Evolutionary conservation across 1,284 basidiomycete genomes (phyloP), one percentile per base, ranked within the genome.

Genomic region (Uromyces viciae-fabae): DNA sequence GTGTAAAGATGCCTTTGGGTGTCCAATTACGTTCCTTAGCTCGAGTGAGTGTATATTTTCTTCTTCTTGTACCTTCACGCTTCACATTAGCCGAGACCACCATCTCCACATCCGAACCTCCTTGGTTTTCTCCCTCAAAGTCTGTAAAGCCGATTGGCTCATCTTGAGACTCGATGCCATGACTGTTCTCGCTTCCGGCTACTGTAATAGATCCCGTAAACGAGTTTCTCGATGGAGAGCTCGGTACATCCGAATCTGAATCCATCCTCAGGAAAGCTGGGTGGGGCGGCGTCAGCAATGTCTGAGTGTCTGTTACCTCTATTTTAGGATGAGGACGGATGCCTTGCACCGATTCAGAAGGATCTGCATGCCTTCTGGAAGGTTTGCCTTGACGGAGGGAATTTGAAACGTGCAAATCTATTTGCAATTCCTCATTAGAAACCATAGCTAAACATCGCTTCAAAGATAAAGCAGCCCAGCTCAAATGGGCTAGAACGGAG

Each of bases 391-490:
- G 42, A 4, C 43, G 40, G n/a, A 58, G 58, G 22, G 69, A 77
- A 33, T 68, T 68, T 2, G 92, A 92, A 56, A 95, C 92, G 84
- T 91, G 94, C 43, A 95, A 91, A 83, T 94, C 91, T 73, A 95
- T 87, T 82, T 92, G 90, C 15, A 95, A 87, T 49, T 90, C 88
- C 3, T 89, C 87, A 1, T 87, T 83, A 0, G 90, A 88, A 17
- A 92, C 88, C 86, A 92, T 88, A 68, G 89, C 88, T 84, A 90
- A 89, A 85, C 92, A 94, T 40, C 89, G 88, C 36, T 91, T 89
- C 36, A 95, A 85, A 66, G 90, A 87, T 2, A 90, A 88, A 0
- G 93, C 92, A 76, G 92, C 91, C 93, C 93, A 94, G 81, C 92
- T 91, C 54, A 94, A 88, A 84, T 94, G 92, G n/a, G 91, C 92